Evolutionary conservation across 164 flowering plant species (phyloP), one percentile per base, ranked within the genome.

Genomic region (Pachysandra terminalis): DNA sequence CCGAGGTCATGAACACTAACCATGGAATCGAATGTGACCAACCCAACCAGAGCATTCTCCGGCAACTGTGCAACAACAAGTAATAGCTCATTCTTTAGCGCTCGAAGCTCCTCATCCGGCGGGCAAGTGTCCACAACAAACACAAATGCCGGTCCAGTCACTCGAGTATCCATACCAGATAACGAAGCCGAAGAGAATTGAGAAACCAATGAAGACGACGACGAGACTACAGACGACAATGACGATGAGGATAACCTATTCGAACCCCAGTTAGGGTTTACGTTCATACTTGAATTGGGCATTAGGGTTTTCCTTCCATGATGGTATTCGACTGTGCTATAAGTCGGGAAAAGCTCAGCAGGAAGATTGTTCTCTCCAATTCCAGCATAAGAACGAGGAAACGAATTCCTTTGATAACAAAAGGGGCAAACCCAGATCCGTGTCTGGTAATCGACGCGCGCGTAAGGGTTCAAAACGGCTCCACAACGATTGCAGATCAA

Each of bases 331-430:
- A 95, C 97, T 8, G 93, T 78, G 72, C 87, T 83, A 76, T 90
- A 86, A 17, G 96, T 90, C 9, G 98, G 98, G 68, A 91, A 91
- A 24, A 92, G 88, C 85, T 92, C 97, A 14, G 98, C 94, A 0
- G 98, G 98, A 15, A 95, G 82, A 64, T 84, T 90, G 71, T 86
- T 79, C 63, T 94, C 97, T 9, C 85, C 86, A 66, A 90, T 80
- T 13, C 82, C 89, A 26, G 77, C 59, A 64, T 91, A 87, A 3
- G 93, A 81, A 17, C 78, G 75, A 3, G 98, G 97, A 56, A 91
- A 95, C 0, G 76, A 27, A 32, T 92, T 95, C 57, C 70, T 82
- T 14, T 16, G 76, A 68, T 70, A 68, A 66, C 98, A 92, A 69
- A 95, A 92, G 23, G 97, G 88, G 83, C 97, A 95, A 45, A 71